Base-by-base conservation (phyloP, 208 protist genomes). In the Balamuthia mandrillaris region DNA sequence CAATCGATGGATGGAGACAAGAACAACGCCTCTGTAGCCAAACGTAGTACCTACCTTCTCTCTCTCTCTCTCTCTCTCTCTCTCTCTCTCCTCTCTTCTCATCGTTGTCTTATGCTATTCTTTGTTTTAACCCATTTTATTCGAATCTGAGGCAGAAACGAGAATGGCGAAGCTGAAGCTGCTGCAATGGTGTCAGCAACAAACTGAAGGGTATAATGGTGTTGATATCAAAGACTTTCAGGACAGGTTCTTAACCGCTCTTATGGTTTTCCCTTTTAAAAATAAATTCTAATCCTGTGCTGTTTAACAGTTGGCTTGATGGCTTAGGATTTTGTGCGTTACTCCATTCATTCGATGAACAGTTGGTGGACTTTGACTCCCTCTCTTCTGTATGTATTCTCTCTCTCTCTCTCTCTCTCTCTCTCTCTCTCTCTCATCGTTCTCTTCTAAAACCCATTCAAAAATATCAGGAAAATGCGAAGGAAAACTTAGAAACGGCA, bases 401-500 rank as follows among this genome's bases (percentile, higher is more conserved):
- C 49, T 56, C 49, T 24, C 49, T 24, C 18, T 14, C n/a, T 6
- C 12, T 21, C 3, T 54, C 54, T 21, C 7, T 21, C 18, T 9
- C 58, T 12, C 41, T 63, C 56, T 63, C 31, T 6, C 3, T 10
- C 29, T 79, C 27, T 18, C 29, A n/a, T 61, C 14, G 42, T 27
- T 29, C 18, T 61, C 5, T 61, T 1, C 29, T 12, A 31, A 6
- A 31, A 6, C 29, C 51, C 5, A 31, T 27, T n/a, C 10, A 16
- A 24, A 39, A 4, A 60, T 14, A 5, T n/a, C 39, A 90, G 58
- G 33, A 54, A 10, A 45, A 89, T 41, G 84, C 81, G 47, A 54
- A 63, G 12, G 83, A 82, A 14, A 94, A 93, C 84, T 68, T 95
- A 3, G 84, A 93, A 63, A 63, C 90, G 2, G 91, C 93, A 0